Percentiles rank a stretch among this genome's conserved stretches.
Conservation (phyloP, 2,329 filamentous ascomycete genomes). For the Diaporthe vexans region DNA sequence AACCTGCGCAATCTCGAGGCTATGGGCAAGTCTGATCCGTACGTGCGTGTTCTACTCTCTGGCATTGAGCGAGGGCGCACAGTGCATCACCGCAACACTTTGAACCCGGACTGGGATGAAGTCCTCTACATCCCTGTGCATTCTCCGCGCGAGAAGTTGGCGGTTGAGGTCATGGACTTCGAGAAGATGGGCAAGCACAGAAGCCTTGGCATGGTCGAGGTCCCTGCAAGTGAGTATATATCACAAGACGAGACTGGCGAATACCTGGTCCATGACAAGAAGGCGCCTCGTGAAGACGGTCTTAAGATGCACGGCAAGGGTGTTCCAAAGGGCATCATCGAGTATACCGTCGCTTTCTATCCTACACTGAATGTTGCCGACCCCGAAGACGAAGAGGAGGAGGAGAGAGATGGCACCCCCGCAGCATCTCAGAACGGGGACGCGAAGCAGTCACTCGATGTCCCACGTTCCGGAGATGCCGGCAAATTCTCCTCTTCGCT, state of each 20-base stretch:
- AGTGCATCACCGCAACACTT: slow-evolving; percentile 95
- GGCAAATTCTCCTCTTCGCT: slow-evolving; percentile 60
- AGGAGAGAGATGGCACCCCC: slow-evolving; percentile 49
- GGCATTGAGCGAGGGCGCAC: slow-evolving; percentile 92
- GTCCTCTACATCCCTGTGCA: slow-evolving; percentile 95
- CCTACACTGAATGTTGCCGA: slow-evolving; percentile 90
- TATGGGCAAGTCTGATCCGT: slow-evolving; percentile 97
- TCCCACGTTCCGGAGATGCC: slow-evolving; percentile 54
- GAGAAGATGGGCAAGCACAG: slow-evolving; percentile 94
- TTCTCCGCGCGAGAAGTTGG: slow-evolving; percentile 84
- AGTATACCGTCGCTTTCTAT: slow-evolving; percentile 90
- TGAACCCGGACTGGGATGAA: slow-evolving; percentile 96
- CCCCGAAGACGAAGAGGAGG: slow-evolving; percentile 83
- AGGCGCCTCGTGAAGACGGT: slow-evolving; percentile 74
- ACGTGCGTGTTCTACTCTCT: slow-evolving; percentile 88
- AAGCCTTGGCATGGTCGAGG: slow-evolving; percentile 84
- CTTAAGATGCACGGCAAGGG: slow-evolving; percentile 82
- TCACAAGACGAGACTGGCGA: slow-evolving; percentile 83
- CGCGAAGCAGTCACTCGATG: slow-evolving; percentile 49
- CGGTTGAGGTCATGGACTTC: slow-evolving; percentile 95
- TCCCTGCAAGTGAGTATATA: slow-evolving; percentile 84
- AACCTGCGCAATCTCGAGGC: slow-evolving; percentile 93
- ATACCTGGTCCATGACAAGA: slow-evolving; percentile 83
- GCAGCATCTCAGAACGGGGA: slow-evolving; percentile 41
- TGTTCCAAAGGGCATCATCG: slow-evolving; percentile 82